These are phyloP conservation scores for Lachnellula subtilissima DNA, from an alignment of 2,329 filamentous ascomycete genomes.

Conservation along the genomic window DNA sequence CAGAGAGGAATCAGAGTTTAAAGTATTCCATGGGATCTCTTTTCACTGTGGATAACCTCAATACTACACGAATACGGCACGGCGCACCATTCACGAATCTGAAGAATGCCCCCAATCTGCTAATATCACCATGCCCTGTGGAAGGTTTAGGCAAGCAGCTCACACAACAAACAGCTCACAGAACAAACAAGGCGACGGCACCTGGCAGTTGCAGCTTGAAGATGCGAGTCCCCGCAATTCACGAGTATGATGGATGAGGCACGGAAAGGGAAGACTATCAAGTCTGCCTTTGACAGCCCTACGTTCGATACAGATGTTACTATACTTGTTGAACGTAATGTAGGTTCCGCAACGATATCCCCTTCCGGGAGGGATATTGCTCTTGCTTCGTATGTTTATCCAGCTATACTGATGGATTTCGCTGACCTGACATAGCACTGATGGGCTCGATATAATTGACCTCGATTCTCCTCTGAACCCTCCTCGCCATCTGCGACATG, in stretches of 20 bases:
- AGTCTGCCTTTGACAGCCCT: conserved; percentile 74
- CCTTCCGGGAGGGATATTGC: conserved; percentile 87
- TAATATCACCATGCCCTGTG: conserved; percentile 18
- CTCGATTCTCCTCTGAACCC: conserved; percentile 84
- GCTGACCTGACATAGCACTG: conserved; percentile 43
- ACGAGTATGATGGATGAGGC: conserved; percentile 29
- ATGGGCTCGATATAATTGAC: conserved; percentile 87
- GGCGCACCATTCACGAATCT: not conserved
- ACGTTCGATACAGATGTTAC: conserved; percentile 82
- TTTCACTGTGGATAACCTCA: not conserved
- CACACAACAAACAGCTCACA: not conserved
- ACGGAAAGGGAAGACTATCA: conserved; percentile 55
- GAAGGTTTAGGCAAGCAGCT: conserved; percentile 9
- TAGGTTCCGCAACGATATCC: conserved; percentile 89
- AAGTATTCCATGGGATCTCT: not conserved
- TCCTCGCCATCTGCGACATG: conserved; percentile 78
- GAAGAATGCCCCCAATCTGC: not conserved
- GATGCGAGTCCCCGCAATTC: conserved; percentile 11
- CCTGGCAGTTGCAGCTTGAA: not conserved
- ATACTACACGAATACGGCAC: not conserved
- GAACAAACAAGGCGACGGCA: not conserved
- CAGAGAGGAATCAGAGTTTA: too few species aligned
- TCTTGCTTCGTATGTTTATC: conserved; percentile 62
- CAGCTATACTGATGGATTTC: not conserved
- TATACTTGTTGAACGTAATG: conserved; percentile 67